A percentile compares a stretch with the other conserved stretches of the same genome.
Evolutionary conservation across 345 rosid species (phyloP).

Genomic region (Punica granatum): DNA sequence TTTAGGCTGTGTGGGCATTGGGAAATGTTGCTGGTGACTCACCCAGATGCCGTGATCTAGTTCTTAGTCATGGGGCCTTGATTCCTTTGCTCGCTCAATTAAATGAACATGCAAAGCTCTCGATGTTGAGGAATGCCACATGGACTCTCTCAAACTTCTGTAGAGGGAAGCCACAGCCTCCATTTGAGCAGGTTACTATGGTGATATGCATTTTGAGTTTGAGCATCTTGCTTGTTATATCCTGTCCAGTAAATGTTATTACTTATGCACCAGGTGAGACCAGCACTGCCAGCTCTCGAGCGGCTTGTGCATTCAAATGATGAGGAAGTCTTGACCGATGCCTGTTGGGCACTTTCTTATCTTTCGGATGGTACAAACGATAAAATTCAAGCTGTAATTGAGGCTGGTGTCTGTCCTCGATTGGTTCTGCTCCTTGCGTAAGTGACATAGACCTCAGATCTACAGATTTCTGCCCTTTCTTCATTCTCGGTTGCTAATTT

Average conservation of each 20-base stretch:
- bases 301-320: conserved; percentile 80
- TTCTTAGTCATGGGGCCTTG: conserved; percentile 67
- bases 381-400: conserved; percentile 91
- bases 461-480: background rate
- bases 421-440: conserved; percentile 79
- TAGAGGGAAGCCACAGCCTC: conserved; percentile 92
- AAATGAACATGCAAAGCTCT: conserved; percentile 75
- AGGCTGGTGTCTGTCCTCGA: conserved; percentile 78
- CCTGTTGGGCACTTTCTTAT: conserved; percentile 97
- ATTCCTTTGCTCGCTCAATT: conserved; percentile 59
- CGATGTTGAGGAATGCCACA: conserved; percentile 95
- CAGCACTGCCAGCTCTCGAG: conserved; percentile 87
- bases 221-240: background rate
- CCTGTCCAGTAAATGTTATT: background rate
- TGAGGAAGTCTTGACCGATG: conserved; percentile 95
- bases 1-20: conserved; percentile 90
- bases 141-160: conserved; percentile 97
- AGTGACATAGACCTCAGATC: conserved; percentile 18
- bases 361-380: conserved; percentile 97
- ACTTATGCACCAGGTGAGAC: conserved; percentile 48
- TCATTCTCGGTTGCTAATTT: background rate
- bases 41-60: conserved; percentile 87
- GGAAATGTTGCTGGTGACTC: conserved; percentile 97
- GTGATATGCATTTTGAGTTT: background rate
- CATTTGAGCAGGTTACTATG: conserved; percentile 62